A percentile compares a stretch with the other conserved stretches of the same genome.
Evolutionary conservation across 2,329 filamentous ascomycete genomes (phyloP).

Genomic region (Clarireedia monteithiana): DNA sequence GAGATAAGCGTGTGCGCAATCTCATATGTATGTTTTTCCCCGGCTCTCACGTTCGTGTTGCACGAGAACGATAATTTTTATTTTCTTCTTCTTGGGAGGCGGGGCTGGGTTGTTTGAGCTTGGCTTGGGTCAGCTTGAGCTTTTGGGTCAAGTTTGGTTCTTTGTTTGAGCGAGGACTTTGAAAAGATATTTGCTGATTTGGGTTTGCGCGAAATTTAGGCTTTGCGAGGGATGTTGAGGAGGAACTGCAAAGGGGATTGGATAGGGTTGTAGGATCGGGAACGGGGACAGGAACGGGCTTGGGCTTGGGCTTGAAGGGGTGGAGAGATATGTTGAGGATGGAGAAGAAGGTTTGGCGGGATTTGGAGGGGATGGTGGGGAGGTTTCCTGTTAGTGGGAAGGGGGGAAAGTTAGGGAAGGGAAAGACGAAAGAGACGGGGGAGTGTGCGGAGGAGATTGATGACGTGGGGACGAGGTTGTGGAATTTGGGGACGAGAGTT

Average conservation of each 20-base stretch:
- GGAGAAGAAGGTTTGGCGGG: background rate
- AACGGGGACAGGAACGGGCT: background rate
- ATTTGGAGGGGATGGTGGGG: background rate
- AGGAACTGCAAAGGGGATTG: background rate
- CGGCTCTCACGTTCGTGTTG: background rate
- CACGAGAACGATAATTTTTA: background rate
- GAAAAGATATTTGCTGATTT: background rate
- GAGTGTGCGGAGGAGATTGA: constrained; percentile 41
- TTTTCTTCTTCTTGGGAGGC: no score
- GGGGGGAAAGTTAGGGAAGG: background rate
- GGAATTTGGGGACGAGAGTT: constrained; percentile 57
- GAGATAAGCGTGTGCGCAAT: background rate
- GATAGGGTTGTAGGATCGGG: background rate
- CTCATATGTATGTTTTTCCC: background rate
- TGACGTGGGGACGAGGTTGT: constrained; percentile 47
- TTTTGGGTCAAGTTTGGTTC: background rate
- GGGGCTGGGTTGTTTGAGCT: no score
- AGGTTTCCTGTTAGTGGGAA: background rate
- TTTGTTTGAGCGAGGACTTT: background rate
- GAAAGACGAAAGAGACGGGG: background rate
- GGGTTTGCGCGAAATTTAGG: background rate
- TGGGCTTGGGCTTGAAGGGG: background rate
- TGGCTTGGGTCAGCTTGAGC: background rate
- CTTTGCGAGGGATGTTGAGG: background rate
- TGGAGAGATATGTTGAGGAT: background rate